Percentiles rank a stretch among this genome's conserved stretches.
These are phyloP conservation scores for Vitis riparia DNA, from an alignment of 164 flowering plant species.

Conservation along the genomic window DNA sequence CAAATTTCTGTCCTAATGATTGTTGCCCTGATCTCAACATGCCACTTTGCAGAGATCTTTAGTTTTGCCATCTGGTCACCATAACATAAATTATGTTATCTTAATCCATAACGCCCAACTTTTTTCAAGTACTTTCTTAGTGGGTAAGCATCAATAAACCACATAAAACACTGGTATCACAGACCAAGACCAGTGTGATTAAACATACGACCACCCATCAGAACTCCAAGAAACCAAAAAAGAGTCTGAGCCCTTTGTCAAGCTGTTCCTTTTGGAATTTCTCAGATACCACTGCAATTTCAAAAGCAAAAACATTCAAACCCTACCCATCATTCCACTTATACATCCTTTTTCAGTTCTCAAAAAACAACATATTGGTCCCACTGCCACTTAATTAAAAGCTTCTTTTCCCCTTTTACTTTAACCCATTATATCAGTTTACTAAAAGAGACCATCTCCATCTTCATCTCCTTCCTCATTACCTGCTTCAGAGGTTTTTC, in stretches of 20 bases:
- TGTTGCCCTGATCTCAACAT: too few species aligned
- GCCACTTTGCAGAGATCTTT: not conserved
- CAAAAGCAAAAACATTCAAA: slow-evolving; percentile 22
- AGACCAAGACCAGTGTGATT: too few species aligned
- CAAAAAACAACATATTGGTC: slow-evolving; percentile 30
- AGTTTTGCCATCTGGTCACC: not conserved
- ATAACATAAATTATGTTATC: not conserved
- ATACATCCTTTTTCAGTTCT: slow-evolving; percentile 32
- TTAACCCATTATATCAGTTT: slow-evolving; percentile 9
- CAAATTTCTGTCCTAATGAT: too few species aligned
- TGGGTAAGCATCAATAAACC: not conserved
- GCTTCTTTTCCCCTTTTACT: slow-evolving; percentile 32
- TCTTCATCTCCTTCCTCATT: slow-evolving; percentile 11
- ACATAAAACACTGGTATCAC: too few species aligned
- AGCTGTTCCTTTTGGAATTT: not conserved
- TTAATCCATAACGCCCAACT: not conserved
- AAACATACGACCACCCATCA: too few species aligned
- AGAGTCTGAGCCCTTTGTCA: not conserved
- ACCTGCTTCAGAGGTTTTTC: slow-evolving; percentile 20
- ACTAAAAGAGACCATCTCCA: slow-evolving; percentile 16
- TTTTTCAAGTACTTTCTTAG: not conserved
- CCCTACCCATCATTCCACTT: slow-evolving; percentile 19
- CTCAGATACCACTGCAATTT: slow-evolving; percentile 7
- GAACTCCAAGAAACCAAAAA: not conserved
- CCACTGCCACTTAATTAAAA: slow-evolving; percentile 42